phyloP scores from a whole-genome alignment of 2,329 filamentous ascomycete genomes.

The Botrytis medusae region DNA sequence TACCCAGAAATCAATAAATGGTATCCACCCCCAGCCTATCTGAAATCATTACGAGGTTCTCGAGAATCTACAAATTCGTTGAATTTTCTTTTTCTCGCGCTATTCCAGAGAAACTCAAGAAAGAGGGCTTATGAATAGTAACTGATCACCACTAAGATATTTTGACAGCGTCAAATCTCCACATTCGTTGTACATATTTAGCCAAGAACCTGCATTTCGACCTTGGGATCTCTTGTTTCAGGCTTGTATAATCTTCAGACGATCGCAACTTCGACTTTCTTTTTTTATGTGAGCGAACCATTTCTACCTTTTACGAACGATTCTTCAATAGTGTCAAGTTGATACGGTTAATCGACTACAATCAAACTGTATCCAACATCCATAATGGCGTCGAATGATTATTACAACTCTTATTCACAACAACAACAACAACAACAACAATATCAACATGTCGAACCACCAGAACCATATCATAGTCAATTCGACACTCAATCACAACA shows the following conservation, averaged over 20 bases:
- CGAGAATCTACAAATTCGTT: background rate
- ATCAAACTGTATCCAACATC: background rate
- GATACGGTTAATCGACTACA: background rate
- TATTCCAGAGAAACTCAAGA: background rate
- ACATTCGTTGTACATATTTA: constrained; percentile 11
- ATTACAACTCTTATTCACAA: constrained; percentile 34
- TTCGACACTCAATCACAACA: constrained; percentile 25
- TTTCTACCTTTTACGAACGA: background rate
- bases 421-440: constrained; percentile 26
- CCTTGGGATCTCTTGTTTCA: constrained; percentile 21
- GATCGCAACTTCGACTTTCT: constrained; percentile 13
- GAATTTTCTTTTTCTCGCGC: background rate
- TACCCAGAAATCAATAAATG: background rate
- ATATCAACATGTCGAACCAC: constrained; percentile 20
- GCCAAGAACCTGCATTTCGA: constrained; percentile 7
- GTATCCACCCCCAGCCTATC: constrained; percentile 5
- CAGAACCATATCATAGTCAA: constrained; percentile 28
- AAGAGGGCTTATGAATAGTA: background rate
- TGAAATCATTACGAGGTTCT: constrained; percentile 3
- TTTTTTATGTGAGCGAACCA: background rate
- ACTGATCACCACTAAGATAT: background rate
- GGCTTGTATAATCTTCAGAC: constrained; percentile 11
- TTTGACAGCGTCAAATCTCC: constrained; percentile 6
- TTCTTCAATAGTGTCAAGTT: background rate
- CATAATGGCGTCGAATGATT: constrained; percentile 38